Evolutionary conservation across 352 stramenopile species (phyloP).

Genomic region (Globisporangium alternatum): DNA sequence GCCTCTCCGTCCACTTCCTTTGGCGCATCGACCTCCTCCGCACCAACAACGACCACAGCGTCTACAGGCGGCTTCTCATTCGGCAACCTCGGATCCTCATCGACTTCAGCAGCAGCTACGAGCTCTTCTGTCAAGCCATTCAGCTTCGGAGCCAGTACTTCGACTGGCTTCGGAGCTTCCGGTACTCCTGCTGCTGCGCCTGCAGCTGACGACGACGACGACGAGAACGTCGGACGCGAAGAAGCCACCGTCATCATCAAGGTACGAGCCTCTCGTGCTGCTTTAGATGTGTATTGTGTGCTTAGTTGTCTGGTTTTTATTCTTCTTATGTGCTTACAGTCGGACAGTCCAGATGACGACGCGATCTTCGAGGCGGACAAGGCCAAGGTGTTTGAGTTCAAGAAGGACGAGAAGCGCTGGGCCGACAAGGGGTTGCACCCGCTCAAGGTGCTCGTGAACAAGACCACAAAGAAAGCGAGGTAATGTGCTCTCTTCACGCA

Average conservation of each 20-base stretch:
- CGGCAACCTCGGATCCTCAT: constrained; percentile 9
- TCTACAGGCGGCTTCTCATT: constrained; percentile 12
- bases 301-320: neutral
- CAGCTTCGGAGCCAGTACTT: constrained; percentile 21
- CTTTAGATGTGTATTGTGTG: neutral
- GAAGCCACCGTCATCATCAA: constrained; percentile 87
- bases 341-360: constrained; percentile 66
- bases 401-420: constrained; percentile 87
- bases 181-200: constrained; percentile 19
- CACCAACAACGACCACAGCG: neutral
- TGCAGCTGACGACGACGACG: constrained; percentile 38
- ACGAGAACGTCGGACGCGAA: constrained; percentile 79
- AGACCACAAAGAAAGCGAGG: constrained; percentile 61
- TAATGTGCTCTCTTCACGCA: constrained; percentile 16
- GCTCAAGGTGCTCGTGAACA: constrained; percentile 78
- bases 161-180: constrained; percentile 14
- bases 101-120: neutral
- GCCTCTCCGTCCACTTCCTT: neutral
- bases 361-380: constrained; percentile 75
- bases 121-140: constrained; percentile 25
- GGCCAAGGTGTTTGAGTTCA: constrained; percentile 83
- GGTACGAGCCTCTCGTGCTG: constrained; percentile 26
- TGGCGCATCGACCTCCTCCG: neutral
- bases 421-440: constrained; percentile 82
- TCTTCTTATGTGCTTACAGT: constrained; percentile 25